Evolutionary conservation across 2,329 filamentous ascomycete species (phyloP).

Genomic region (Botryotinia globosa): DNA sequence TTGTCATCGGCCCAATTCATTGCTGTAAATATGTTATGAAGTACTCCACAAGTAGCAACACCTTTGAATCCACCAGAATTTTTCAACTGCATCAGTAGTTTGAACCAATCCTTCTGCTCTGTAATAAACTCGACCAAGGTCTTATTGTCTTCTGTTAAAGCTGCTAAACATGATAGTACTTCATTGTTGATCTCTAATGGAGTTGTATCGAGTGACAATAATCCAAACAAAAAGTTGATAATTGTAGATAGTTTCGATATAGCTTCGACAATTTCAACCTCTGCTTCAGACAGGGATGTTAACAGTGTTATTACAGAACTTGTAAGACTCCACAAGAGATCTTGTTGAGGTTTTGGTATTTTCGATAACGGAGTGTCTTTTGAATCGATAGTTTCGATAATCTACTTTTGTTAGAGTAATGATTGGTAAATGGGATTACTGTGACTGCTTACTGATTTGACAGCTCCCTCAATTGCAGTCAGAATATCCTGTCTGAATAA

Average conservation of each 20-base stretch:
- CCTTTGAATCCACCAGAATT: constrained; percentile 48
- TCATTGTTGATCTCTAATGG: constrained; percentile 44
- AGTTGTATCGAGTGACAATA: constrained; percentile 45
- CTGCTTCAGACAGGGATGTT: constrained; percentile 54
- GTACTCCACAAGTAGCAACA: constrained; percentile 57
- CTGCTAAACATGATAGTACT: constrained; percentile 54
- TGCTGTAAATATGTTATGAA: constrained; percentile 60
- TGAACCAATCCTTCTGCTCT: constrained; percentile 50
- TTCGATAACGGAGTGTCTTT: constrained; percentile 46
- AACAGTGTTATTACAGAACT: constrained; percentile 54
- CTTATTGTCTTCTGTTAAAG: constrained; percentile 59
- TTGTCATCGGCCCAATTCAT: constrained; percentile 53
- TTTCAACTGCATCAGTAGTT: constrained; percentile 49
- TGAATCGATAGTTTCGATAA: constrained; percentile 34
- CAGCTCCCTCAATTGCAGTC: constrained; percentile 57
- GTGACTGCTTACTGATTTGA: constrained; percentile 47
- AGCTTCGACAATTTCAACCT: constrained; percentile 57
- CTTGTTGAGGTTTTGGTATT: constrained; percentile 52
- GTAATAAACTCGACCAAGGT: constrained; percentile 53
- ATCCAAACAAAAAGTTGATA: constrained; percentile 52
- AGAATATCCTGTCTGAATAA: constrained; percentile 60
- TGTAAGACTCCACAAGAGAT: constrained; percentile 52
- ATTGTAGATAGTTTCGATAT: constrained; percentile 51
- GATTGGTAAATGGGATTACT: not conserved
- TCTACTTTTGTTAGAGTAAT: constrained; percentile 29